Percentiles rank a stretch among this genome's conserved stretches.
Evolutionary conservation across 805 yeast genomes (phyloP).

Genomic region (Candida pseudofarinosa): DNA sequence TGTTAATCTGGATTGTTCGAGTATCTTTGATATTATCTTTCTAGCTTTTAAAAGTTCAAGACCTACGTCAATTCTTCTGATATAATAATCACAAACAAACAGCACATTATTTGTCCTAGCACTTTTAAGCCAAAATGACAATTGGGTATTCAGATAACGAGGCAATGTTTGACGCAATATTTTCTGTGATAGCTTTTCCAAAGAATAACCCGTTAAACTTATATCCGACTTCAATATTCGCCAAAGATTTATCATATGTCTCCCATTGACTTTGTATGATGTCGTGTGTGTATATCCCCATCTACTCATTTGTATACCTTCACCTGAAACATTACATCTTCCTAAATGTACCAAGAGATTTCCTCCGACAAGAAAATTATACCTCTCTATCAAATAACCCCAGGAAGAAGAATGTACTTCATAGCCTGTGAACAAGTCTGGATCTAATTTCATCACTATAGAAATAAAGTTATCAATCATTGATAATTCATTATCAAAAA

Average conservation of each 20-base stretch:
- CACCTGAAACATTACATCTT: conserved; percentile 47
- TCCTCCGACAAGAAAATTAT: conserved; percentile 37
- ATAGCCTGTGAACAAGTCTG: conserved; percentile 83
- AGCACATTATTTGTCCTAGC: conserved; percentile 12
- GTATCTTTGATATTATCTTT: conserved; percentile 56
- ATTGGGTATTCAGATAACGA: conserved; percentile 42
- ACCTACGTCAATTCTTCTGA: conserved; percentile 28
- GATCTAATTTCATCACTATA: conserved; percentile 64
- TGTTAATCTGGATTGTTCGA: conserved; percentile 78
- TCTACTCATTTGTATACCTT: conserved; percentile 55
- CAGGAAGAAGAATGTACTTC: conserved; percentile 79
- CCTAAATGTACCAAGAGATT: conserved; percentile 61
- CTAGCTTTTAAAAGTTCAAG: conserved; percentile 28
- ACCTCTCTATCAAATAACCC: conserved; percentile 83
- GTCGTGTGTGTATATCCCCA: conserved; percentile 86
- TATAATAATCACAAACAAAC: conserved; percentile 44
- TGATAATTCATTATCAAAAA: conserved; percentile 51
- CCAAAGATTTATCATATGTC: conserved; percentile 88
- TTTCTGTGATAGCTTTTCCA: conserved; percentile 74
- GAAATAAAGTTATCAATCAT: conserved; percentile 54
- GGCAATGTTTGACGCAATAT: conserved; percentile 68
- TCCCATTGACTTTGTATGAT: conserved; percentile 62
- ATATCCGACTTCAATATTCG: conserved; percentile 62
- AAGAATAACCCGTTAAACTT: conserved; percentile 59
- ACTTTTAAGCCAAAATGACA: conserved; percentile 36